phyloP scores from a whole-genome alignment of 495 filamentous ascomycete genomes.

The Penicillium simplicissimum region DNA sequence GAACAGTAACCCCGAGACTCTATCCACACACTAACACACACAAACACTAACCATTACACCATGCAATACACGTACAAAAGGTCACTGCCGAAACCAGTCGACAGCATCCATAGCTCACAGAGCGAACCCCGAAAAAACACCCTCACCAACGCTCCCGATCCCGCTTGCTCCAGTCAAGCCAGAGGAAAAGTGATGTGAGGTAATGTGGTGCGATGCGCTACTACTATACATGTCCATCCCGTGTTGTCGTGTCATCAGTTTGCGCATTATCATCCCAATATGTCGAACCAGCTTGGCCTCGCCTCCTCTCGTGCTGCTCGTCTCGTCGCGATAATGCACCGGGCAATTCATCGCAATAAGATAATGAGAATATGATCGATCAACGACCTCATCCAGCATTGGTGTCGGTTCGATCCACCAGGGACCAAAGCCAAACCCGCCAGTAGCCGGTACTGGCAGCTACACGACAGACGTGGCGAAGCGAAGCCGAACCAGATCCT shows the following conservation, averaged over 20 bases:
- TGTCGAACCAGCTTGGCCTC: background rate
- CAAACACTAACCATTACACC: background rate
- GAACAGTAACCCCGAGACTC: background rate
- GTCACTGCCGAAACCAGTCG: background rate
- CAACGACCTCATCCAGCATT: background rate
- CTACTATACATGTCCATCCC: conserved; percentile 3
- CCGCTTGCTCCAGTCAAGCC: background rate
- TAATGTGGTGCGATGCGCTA: background rate
- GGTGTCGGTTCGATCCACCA: background rate
- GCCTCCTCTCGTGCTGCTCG: background rate
- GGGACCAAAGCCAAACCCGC: background rate
- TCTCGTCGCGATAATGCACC: background rate
- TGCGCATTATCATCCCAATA: background rate
- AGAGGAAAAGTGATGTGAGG: background rate
- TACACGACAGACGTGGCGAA: background rate
- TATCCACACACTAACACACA: background rate
- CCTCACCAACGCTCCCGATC: background rate
- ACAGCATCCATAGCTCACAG: background rate
- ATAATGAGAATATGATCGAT: background rate
- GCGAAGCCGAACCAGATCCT: background rate
- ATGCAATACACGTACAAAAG: background rate
- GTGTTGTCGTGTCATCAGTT: background rate
- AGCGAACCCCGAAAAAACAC: background rate
- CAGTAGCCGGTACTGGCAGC: background rate
- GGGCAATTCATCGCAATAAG: background rate